Conservation (phyloP, 1,139 yeast species). For the Lodderomyces elongisporus region DNA sequence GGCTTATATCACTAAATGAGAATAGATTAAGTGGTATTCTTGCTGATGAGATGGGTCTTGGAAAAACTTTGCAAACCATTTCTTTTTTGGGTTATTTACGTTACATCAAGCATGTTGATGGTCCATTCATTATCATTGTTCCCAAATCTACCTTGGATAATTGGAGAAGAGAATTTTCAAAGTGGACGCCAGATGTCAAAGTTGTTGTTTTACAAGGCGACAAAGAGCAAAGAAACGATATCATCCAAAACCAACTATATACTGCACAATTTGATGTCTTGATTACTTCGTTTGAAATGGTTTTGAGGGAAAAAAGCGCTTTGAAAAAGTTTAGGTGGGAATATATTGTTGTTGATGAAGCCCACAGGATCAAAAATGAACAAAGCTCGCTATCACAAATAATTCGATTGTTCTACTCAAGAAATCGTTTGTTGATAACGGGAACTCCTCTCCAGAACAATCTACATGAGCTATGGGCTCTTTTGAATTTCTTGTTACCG, state of each 20-base stretch:
- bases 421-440: constrained; percentile 80
- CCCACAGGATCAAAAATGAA: constrained; percentile 93
- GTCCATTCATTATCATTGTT: constrained; percentile 88
- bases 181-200: constrained; percentile 96
- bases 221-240: constrained; percentile 64
- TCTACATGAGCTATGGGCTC: constrained; percentile 93
- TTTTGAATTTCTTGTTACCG: constrained; percentile 82
- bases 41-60: constrained; percentile 50
- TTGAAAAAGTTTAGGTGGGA: constrained; percentile 88
- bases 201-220: constrained; percentile 83
- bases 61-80: constrained; percentile 45
- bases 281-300: constrained; percentile 89
- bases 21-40: constrained; percentile 42
- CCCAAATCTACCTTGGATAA: constrained; percentile 94
- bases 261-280: constrained; percentile 82
- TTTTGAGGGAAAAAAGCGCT: constrained; percentile 76
- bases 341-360: constrained; percentile 91
- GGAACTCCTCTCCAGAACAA: constrained; percentile 97
- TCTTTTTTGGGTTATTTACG: constrained; percentile 79
- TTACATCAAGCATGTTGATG: constrained; percentile 70
- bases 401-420: constrained; percentile 78
- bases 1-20: constrained; percentile 43
- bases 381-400: constrained; percentile 87
- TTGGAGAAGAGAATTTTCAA: constrained; percentile 90
- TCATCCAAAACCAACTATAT: constrained; percentile 57